Conservation (phyloP, 345 rosid genomes). For the Lagerstroemia speciosa region DNA sequence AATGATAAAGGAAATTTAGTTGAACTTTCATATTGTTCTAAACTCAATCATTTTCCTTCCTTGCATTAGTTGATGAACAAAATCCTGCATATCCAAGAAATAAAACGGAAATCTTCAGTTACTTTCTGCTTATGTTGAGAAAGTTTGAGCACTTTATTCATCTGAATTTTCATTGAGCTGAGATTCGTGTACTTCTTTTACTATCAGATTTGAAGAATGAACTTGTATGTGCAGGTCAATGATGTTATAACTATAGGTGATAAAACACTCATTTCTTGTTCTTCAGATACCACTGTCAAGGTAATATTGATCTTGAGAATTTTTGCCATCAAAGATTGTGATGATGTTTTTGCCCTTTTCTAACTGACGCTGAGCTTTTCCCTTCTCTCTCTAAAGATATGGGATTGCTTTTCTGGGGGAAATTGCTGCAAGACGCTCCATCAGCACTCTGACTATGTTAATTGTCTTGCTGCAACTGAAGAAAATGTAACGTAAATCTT, state of each 20-base stretch:
- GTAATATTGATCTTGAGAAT: conserved; percentile 24
- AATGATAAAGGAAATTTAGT: background rate
- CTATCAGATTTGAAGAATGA: background rate
- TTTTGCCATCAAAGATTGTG: background rate
- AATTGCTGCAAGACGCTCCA: conserved; percentile 70
- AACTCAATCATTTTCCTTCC: too few species aligned
- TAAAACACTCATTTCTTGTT: conserved; percentile 84
- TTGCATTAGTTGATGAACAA: too few species aligned
- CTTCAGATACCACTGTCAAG: conserved; percentile 94
- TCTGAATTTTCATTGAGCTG: too few species aligned
- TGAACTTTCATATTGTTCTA: too few species aligned
- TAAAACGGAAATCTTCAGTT: too few species aligned
- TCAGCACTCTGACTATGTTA: conserved; percentile 96
- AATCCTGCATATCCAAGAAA: too few species aligned
- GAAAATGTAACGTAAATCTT: conserved; percentile 64
- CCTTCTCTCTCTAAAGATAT: conserved; percentile 34
- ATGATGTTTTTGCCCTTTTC: background rate
- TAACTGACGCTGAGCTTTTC: background rate
- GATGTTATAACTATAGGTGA: conserved; percentile 76
- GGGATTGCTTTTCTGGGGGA: conserved; percentile 89
- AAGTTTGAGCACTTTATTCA: too few species aligned
- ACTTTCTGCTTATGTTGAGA: too few species aligned
- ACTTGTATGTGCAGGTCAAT: conserved; percentile 52
- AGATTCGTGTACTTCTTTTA: too few species aligned
- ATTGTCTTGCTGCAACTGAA: conserved; percentile 79